Evolutionary conservation across 495 filamentous ascomycete species (phyloP), one percentile per base, ranked within the genome.

Genomic region (Friedmanniomyces endolithicus): DNA sequence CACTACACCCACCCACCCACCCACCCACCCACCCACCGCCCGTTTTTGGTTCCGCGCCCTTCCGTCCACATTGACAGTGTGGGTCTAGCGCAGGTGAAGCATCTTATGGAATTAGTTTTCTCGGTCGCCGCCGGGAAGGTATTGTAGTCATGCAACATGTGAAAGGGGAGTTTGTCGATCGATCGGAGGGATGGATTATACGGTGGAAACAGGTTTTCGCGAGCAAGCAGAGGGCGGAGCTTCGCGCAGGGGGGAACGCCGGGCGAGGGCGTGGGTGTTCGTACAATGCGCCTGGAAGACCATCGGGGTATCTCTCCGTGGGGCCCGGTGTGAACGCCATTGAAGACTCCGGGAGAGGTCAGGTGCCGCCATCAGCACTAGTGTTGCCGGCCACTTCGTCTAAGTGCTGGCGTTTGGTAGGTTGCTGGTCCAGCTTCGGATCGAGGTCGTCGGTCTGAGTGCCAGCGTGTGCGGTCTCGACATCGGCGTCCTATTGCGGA

Each of bases 401-500:
- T n/a, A 14, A 41, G 37, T 19, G 37, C 37, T 41, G 37, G 16
- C 3, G 6, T 4, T 9, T 9, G 27, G 27, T 31, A 31, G 4
- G 4, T 3, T 16, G 37, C 12, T 6, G 3, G 37, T 19, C 6
- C 3, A 6, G 37, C 3, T 41, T 41, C 37, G 12, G 2, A 14
- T 4, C 12, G 12, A 19, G 17, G 35, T 29, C 35, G 2, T 2
- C 19, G 41, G 35, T 24, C 19, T 24, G 17, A 24, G 49, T 23
- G 19, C 11, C 12, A 19, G 9, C 8, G 49, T 31, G 4, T 7
- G 24, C 47, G 2, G 24, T 50, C 16, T 27, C 49, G 41, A n/a
- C 49, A 52, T 22, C 34, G 35, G 11, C 48, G 29, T 57, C 55
- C 56, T 69, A 66, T 55, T 69, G 67, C 33, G 62, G 64, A 6